Evolutionary conservation across 2,329 filamentous ascomycete species (phyloP).

Genomic region (Chaetomium sp.): DNA sequence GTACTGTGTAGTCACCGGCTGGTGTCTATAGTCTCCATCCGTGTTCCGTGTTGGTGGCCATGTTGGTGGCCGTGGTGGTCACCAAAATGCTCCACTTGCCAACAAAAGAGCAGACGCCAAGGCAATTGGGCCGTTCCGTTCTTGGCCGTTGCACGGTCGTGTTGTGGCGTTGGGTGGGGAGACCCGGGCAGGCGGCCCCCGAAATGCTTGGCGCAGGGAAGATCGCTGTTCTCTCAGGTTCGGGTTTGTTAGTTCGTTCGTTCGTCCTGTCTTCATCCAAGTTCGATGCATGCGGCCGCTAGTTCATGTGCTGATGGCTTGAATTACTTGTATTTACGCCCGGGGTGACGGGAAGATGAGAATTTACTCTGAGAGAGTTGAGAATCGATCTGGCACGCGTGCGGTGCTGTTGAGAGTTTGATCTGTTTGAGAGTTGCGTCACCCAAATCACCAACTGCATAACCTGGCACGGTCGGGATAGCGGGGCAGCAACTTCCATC

Average conservation of each 20-base stretch:
- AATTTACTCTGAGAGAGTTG: not conserved
- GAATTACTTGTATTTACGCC: not conserved
- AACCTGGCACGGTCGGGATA: not conserved
- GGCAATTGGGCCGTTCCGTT: not conserved
- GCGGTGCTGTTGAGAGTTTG: not conserved
- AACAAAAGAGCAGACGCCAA: not conserved
- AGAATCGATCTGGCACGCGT: not conserved
- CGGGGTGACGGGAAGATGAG: not conserved
- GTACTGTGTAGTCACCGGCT: too few species aligned
- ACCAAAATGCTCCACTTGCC: too few species aligned
- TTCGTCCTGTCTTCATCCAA: not conserved
- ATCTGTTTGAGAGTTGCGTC: not conserved
- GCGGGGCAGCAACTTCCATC: not conserved
- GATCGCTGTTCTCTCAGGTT: not conserved
- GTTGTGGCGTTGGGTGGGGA: slow-evolving; percentile 3
- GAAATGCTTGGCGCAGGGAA: slow-evolving; percentile 1
- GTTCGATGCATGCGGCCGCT: not conserved
- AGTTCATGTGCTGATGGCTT: not conserved
- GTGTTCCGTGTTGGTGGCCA: too few species aligned
- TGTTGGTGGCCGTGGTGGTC: too few species aligned
- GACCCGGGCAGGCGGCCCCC: not conserved
- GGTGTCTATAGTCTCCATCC: too few species aligned
- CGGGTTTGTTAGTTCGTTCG: not conserved
- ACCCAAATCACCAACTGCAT: not conserved
- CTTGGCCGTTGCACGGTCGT: not conserved